Percentiles rank a stretch among this genome's conserved stretches.
phyloP scores from a whole-genome alignment of 768 basidiomycete genomes.

The Thelephora ganbajun region DNA sequence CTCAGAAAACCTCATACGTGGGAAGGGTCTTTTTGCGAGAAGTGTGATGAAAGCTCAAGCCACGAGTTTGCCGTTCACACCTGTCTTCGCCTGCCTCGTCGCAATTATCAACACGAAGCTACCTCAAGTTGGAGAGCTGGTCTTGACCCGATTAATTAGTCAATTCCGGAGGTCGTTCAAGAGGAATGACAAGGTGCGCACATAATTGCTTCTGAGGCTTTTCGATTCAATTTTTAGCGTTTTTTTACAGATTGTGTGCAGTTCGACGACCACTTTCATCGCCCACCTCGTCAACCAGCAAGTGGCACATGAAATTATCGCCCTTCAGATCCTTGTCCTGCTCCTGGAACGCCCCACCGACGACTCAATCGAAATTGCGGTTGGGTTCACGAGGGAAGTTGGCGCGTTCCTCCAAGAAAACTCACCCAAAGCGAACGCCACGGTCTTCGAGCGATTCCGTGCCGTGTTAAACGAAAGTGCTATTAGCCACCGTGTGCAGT shows the following conservation, averaged over 20 bases:
- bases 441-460: constrained; percentile 91
- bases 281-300: constrained; percentile 46
- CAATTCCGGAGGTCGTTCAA: constrained; percentile 94
- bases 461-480: constrained; percentile 90
- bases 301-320: constrained; percentile 88
- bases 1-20: constrained; percentile 85
- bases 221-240: constrained; percentile 2
- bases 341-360: constrained; percentile 92
- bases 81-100: constrained; percentile 89
- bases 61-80: constrained; percentile 93
- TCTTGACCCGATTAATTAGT: constrained; percentile 79
- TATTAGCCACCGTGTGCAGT: constrained; percentile 94
- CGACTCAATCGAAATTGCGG: constrained; percentile 96
- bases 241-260: constrained; percentile 69
- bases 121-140: constrained; percentile 88
- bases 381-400: constrained; percentile 94
- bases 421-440: constrained; percentile 89
- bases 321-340: constrained; percentile 90
- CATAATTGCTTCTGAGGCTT: neutral
- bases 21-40: constrained; percentile 82
- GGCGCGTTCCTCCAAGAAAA: constrained; percentile 91
- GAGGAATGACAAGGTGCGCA: constrained; percentile 85
- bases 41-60: constrained; percentile 98
- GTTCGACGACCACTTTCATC: constrained; percentile 82
- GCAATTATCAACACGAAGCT: constrained; percentile 95